phyloP scores from a whole-genome alignment of 257 asterid genomes.

The Solanum tarijense region DNA sequence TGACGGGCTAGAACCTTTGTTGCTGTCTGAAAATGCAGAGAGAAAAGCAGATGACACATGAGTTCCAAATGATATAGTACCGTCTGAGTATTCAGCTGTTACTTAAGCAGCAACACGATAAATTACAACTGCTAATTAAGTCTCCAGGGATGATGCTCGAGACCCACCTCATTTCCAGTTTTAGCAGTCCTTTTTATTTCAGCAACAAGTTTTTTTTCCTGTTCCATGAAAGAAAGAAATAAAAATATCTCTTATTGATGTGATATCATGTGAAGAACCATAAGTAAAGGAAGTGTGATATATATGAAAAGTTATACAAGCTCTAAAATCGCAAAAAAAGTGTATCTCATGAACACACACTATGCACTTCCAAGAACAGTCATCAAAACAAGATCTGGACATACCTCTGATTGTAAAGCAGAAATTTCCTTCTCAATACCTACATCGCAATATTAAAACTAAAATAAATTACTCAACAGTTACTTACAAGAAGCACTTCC shows the following conservation, averaged over 20 bases:
- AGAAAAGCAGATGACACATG: too few relatives aligned
- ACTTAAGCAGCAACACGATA: neutral
- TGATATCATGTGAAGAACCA: neutral
- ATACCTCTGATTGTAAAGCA: slow-evolving; percentile 67
- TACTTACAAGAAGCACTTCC: neutral
- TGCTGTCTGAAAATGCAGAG: too few relatives aligned
- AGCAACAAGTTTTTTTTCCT: slow-evolving; percentile 91
- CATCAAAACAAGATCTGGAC: neutral
- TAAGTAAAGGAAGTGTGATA: neutral
- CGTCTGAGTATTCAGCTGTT: neutral
- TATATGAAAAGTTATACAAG: neutral
- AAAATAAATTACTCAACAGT: neutral
- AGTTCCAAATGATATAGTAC: too few relatives aligned
- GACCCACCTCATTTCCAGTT: slow-evolving; percentile 86
- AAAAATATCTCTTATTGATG: neutral
- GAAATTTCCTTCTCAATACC: slow-evolving; percentile 77
- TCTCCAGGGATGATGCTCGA: neutral
- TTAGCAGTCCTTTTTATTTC: slow-evolving; percentile 93
- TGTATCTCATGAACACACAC: neutral
- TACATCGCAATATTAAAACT: slow-evolving; percentile 15
- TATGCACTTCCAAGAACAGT: neutral
- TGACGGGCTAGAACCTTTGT: too few relatives aligned
- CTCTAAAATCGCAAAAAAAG: neutral
- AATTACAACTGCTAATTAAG: neutral
- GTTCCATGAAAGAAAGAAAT: slow-evolving; percentile 14